Evolutionary conservation across 2,329 filamentous ascomycete genomes (phyloP).

Genomic region (Diaporthe capsici): DNA sequence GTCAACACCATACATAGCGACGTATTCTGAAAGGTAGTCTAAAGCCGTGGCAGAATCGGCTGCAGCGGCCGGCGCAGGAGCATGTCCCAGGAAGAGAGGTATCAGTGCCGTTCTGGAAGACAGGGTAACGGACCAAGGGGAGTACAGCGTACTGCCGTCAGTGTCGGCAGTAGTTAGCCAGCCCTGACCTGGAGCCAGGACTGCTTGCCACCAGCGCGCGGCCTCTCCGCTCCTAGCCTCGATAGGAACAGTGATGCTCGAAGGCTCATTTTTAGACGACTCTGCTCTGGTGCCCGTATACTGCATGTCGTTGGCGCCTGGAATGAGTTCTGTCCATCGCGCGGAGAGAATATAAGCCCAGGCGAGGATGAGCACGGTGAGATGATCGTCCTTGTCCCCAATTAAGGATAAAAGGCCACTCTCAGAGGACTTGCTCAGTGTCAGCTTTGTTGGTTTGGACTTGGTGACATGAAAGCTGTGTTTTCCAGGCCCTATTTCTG

Average conservation of each 20-base stretch:
- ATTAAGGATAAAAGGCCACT: background rate
- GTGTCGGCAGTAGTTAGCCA: constrained; percentile 15
- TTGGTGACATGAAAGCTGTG: background rate
- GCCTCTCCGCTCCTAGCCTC: background rate
- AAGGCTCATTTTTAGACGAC: background rate
- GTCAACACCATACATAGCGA: background rate
- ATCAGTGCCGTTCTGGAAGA: background rate
- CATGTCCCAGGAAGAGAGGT: background rate
- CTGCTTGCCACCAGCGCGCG: constrained; percentile 21
- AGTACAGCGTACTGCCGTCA: background rate
- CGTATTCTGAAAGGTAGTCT: constrained; percentile 10
- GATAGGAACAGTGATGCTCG: background rate
- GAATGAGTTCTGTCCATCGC: constrained; percentile 25
- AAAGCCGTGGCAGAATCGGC: constrained; percentile 4
- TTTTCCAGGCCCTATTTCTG: background rate
- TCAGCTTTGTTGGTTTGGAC: background rate
- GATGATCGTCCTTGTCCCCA: constrained; percentile 14
- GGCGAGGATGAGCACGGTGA: constrained; percentile 1
- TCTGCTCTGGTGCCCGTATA: background rate
- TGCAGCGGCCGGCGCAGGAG: background rate
- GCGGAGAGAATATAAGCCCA: constrained; percentile 31
- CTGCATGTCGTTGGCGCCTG: constrained; percentile 1
- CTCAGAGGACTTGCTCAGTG: background rate
- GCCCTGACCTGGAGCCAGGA: constrained; percentile 18
- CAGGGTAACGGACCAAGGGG: background rate